These are phyloP conservation scores for Arctium minus DNA, from an alignment of 129 eudicot species.

Conservation along the genomic window DNA sequence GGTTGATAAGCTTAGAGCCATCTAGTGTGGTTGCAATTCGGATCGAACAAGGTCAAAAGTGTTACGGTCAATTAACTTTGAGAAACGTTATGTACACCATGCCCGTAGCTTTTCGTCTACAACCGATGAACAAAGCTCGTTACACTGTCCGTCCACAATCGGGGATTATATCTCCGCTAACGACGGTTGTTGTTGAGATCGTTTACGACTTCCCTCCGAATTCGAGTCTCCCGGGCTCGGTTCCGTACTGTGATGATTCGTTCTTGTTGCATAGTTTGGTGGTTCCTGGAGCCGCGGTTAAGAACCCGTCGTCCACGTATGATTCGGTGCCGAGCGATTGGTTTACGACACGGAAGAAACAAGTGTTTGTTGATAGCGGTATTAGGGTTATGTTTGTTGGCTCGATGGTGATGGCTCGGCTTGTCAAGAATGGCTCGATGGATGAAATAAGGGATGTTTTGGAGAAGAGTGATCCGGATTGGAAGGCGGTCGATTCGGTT, in stretches of 20 bases:
- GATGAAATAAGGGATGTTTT: slow-evolving; percentile 63
- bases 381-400: slow-evolving; percentile 74
- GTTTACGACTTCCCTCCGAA: slow-evolving; percentile 34
- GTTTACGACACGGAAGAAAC: slow-evolving; percentile 69
- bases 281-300: slow-evolving; percentile 71
- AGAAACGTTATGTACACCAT: slow-evolving; percentile 84
- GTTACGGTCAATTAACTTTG: slow-evolving; percentile 58
- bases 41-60: slow-evolving; percentile 57
- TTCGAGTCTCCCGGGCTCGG: slow-evolving; percentile 36
- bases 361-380: slow-evolving; percentile 75
- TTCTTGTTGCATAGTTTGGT: slow-evolving; percentile 79
- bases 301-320: slow-evolving; percentile 41
- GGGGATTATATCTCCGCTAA: slow-evolving; percentile 65
- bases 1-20: slow-evolving; percentile 76
- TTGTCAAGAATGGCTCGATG: slow-evolving; percentile 48
- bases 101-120: slow-evolving; percentile 83
- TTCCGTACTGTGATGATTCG: slow-evolving; percentile 63
- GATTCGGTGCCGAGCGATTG: slow-evolving; percentile 69
- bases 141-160: slow-evolving; percentile 58
- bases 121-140: slow-evolving; percentile 45
- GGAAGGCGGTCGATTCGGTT: slow-evolving; percentile 58
- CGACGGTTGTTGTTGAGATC: slow-evolving; percentile 43
- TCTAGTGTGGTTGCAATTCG: slow-evolving; percentile 61
- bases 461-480: slow-evolving; percentile 54
- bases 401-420: slow-evolving; percentile 54